phyloP scores from a whole-genome alignment of 441 rosid species.

The Syzygium malaccense region DNA sequence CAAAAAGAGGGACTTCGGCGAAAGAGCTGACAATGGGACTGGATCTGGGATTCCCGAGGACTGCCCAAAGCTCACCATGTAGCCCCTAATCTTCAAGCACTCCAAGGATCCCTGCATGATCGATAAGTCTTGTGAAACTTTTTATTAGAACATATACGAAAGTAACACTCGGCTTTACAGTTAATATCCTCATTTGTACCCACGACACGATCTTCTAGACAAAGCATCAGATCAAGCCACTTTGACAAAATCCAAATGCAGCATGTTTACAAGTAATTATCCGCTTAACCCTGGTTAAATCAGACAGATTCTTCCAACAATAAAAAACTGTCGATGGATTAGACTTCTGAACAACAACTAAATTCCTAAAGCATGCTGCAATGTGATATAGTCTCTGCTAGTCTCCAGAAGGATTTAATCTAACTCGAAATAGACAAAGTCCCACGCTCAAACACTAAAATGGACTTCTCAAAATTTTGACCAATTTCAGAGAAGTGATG shows the following conservation, averaged over 20 bases:
- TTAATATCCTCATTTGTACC: not conserved
- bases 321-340: not conserved
- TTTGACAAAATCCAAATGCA: not conserved
- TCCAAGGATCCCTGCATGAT: constrained; percentile 66
- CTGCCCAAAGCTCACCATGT: constrained; percentile 87
- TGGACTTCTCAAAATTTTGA: not conserved
- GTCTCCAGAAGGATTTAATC: no score
- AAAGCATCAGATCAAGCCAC: not conserved
- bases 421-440: not conserved
- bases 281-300: not conserved
- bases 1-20: constrained; percentile 62
- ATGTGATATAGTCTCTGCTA: no score
- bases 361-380: not conserved
- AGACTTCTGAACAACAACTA: not conserved
- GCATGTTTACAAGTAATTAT: not conserved
- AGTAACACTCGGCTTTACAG: not conserved
- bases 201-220: not conserved
- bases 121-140: not conserved
- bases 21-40: constrained; percentile 60
- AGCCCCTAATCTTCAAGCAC: constrained; percentile 68
- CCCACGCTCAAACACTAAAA: not conserved
- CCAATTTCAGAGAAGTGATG: not conserved
- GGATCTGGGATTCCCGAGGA: constrained; percentile 84
- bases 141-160: not conserved
- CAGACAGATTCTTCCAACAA: not conserved